Evolutionary conservation across 2,329 filamentous ascomycete genomes (phyloP).

Genomic region (Dothistroma pini): DNA sequence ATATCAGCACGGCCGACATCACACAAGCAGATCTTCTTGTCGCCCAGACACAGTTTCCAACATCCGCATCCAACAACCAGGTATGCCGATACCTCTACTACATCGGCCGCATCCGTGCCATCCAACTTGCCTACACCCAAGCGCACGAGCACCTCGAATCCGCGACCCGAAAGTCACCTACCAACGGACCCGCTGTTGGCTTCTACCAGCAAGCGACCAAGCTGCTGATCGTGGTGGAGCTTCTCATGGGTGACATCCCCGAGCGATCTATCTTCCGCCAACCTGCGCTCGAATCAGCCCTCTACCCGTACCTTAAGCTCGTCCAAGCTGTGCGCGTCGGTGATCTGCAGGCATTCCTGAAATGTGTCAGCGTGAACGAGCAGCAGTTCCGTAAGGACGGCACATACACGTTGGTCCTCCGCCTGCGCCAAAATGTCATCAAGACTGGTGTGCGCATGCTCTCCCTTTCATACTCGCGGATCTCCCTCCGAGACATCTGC

Average conservation of each 20-base stretch:
- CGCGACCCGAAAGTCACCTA: slow-evolving; percentile 91
- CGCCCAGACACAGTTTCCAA: slow-evolving; percentile 91
- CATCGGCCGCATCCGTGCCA: slow-evolving; percentile 89
- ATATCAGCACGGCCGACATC: slow-evolving; percentile 93
- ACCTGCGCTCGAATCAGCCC: slow-evolving; percentile 75
- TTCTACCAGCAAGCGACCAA: slow-evolving; percentile 97
- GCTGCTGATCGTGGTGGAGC: slow-evolving; percentile 90
- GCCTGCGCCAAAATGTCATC: slow-evolving; percentile 96
- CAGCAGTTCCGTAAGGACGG: slow-evolving; percentile 87
- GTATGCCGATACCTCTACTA: slow-evolving; percentile 98
- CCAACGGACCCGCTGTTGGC: slow-evolving; percentile 80
- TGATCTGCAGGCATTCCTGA: slow-evolving; percentile 89
- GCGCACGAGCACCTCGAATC: slow-evolving; percentile 91
- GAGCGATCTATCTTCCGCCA: slow-evolving; percentile 93
- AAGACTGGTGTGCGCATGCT: slow-evolving; percentile 99
- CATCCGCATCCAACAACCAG: slow-evolving; percentile 95
- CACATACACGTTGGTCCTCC: slow-evolving; percentile 92
- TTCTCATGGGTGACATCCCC: slow-evolving; percentile 98
- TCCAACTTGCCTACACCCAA: slow-evolving; percentile 95
- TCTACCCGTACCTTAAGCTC: slow-evolving; percentile 89
- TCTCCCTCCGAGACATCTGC: slow-evolving; percentile 95
- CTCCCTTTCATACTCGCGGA: slow-evolving; percentile 95
- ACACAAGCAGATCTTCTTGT: slow-evolving; percentile 93
- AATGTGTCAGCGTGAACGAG: slow-evolving; percentile 74
- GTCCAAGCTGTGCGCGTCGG: slow-evolving; percentile 96